Evolutionary conservation across 768 basidiomycete species (phyloP).

Genomic region (Podaxis mareebaensis): DNA sequence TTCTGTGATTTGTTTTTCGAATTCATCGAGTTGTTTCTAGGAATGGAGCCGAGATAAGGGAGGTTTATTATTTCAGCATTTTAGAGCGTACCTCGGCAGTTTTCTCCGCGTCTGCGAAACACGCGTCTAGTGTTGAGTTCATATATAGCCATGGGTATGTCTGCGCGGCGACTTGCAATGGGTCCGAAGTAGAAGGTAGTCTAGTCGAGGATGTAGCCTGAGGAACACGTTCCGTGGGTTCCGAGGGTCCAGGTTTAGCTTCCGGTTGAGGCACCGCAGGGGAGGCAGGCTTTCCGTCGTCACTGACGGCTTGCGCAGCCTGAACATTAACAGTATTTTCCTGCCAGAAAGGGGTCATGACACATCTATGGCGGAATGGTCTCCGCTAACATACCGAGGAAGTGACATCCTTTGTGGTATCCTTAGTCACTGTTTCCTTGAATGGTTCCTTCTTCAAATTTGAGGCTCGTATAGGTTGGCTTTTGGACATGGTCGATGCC

Average conservation of each 20-base stretch:
- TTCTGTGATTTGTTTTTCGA: slow-evolving; percentile 31
- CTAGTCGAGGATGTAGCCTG: slow-evolving; percentile 15
- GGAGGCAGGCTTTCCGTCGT: neutral
- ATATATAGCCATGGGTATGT: slow-evolving; percentile 62
- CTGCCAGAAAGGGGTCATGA: neutral
- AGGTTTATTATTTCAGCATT: neutral
- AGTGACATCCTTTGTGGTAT: neutral
- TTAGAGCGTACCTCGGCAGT: slow-evolving; percentile 32
- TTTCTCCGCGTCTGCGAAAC: slow-evolving; percentile 41
- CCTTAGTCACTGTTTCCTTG: neutral
- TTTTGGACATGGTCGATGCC: neutral
- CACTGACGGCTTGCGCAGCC: neutral
- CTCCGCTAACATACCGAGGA: neutral
- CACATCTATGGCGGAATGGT: neutral
- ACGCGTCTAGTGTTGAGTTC: slow-evolving; percentile 55
- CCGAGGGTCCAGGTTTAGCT: neutral
- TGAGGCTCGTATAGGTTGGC: neutral
- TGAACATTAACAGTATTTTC: neutral
- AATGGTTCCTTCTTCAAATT: neutral
- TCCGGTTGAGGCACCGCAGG: neutral
- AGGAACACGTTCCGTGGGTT: neutral
- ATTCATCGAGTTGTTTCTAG: slow-evolving; percentile 39
- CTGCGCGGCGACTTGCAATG: slow-evolving; percentile 52
- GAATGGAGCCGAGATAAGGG: neutral
- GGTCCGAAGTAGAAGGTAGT: slow-evolving; percentile 33